Evolutionary conservation across 2,329 filamentous ascomycete genomes (phyloP).

Genomic region (Zasmidium angulare): DNA sequence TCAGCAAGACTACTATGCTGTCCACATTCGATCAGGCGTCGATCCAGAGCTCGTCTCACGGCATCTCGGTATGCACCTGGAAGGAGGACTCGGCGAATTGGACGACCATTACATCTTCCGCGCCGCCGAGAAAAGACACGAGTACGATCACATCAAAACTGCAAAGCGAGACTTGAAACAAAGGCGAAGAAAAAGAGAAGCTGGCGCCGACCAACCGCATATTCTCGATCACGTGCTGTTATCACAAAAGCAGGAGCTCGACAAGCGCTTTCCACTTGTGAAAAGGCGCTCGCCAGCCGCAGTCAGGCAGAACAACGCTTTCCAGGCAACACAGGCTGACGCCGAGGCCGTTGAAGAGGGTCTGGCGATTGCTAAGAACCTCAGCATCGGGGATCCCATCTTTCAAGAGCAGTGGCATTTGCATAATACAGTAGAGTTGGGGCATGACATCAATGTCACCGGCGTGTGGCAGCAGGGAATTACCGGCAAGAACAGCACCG

Average conservation of each 20-base stretch:
- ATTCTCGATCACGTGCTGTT: slow-evolving; percentile 73
- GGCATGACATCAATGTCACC: slow-evolving; percentile 96
- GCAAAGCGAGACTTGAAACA: slow-evolving; percentile 55
- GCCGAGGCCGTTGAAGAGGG: slow-evolving; percentile 56
- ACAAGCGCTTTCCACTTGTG: slow-evolving; percentile 55
- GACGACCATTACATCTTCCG: slow-evolving; percentile 83
- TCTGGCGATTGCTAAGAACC: slow-evolving; percentile 58
- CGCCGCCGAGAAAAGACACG: slow-evolving; percentile 58
- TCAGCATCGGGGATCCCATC: slow-evolving; percentile 85
- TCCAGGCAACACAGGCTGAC: slow-evolving; percentile 2
- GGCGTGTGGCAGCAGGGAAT: slow-evolving; percentile 87
- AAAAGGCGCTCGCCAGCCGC: slow-evolving; percentile 49
- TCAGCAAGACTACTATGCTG: slow-evolving; percentile 85
- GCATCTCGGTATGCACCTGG: slow-evolving; percentile 72
- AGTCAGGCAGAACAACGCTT: slow-evolving; percentile 5
- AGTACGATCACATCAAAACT: slow-evolving; percentile 48
- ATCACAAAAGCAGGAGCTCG: slow-evolving; percentile 73
- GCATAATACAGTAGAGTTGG: slow-evolving; percentile 74
- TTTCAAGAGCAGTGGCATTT: slow-evolving; percentile 96
- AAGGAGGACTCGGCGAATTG: slow-evolving; percentile 77
- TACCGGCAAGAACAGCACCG: slow-evolving; percentile 83
- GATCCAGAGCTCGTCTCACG: slow-evolving; percentile 69
- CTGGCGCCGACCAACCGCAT: slow-evolving; percentile 48
- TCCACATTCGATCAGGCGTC: slow-evolving; percentile 70
- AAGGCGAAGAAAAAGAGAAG: slow-evolving; percentile 62